Evolutionary conservation across 345 rosid species (phyloP).

Genomic region (Eucalyptus regnans): DNA sequence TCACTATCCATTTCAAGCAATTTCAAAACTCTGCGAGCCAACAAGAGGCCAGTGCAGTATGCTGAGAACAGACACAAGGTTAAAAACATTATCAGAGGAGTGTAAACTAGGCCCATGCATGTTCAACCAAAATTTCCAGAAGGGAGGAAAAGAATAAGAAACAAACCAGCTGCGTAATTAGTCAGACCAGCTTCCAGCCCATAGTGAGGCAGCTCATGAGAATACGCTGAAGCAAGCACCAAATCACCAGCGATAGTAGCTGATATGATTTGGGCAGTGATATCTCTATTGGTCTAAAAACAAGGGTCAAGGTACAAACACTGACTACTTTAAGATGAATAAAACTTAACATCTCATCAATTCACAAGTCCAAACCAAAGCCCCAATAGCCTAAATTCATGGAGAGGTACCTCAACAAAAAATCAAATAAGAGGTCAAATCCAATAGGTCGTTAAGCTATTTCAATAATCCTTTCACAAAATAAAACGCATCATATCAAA

Average conservation of each 20-base stretch:
- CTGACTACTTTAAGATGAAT: neutral
- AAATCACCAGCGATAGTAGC: conserved; percentile 46
- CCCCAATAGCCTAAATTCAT: neutral
- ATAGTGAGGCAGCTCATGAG: conserved; percentile 54
- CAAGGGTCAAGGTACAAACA: conserved; percentile 3
- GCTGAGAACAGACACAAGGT: conserved; percentile 17
- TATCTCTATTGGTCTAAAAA: conserved; percentile 52
- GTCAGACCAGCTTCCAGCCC: conserved; percentile 63
- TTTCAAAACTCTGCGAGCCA: conserved; percentile 63
- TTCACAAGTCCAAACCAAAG: neutral
- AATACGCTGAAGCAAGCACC: conserved; percentile 49
- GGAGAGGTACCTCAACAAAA: neutral
- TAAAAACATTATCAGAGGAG: neutral
- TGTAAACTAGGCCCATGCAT: neutral
- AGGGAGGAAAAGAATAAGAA: neutral
- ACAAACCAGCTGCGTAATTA: conserved; percentile 61
- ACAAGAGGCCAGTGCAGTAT: conserved; percentile 66
- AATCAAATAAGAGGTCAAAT: neutral
- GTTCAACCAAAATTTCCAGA: neutral
- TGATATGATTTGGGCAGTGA: conserved; percentile 40
- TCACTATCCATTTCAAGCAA: conserved; percentile 56
- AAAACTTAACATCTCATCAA: neutral
- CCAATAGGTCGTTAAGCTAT: neutral
- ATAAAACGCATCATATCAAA: neutral
- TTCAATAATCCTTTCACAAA: neutral